These are phyloP conservation scores for Verruconis gallopava DNA, from an alignment of 2,329 filamentous ascomycete genomes.

Conservation along the genomic window DNA sequence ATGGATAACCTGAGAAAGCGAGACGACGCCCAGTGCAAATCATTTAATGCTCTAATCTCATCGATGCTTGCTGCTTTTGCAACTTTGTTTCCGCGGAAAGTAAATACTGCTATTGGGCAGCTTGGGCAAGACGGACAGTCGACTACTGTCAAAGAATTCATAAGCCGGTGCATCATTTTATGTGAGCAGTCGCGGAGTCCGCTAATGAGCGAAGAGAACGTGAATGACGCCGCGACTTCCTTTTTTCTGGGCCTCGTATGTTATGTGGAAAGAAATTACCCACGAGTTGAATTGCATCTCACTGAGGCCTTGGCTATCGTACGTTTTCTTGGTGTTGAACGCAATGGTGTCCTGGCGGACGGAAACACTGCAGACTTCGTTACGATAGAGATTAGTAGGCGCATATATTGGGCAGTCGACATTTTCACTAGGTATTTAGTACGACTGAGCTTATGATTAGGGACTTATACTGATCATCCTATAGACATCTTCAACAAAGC, in stretches of 20 bases:
- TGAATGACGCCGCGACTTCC: constrained; percentile 57
- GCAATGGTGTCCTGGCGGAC: constrained; percentile 27
- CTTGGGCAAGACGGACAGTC: constrained; percentile 53
- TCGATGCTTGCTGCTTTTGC: constrained; percentile 66
- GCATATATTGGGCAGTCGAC: constrained; percentile 60
- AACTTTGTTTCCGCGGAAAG: constrained; percentile 62
- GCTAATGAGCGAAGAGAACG: constrained; percentile 39
- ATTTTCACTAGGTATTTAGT: constrained; percentile 62
- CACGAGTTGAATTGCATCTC: constrained; percentile 43
- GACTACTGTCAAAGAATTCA: constrained; percentile 54
- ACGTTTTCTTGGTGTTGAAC: constrained; percentile 52
- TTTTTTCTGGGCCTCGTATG: constrained; percentile 62
- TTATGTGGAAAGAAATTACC: constrained; percentile 45
- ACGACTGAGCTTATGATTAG: too few relatives aligned
- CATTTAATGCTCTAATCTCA: constrained; percentile 57
- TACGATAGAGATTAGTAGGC: constrained; percentile 40
- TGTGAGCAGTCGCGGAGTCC: constrained; percentile 54
- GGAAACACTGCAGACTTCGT: constrained; percentile 28
- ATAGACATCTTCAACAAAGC: constrained; percentile 6
- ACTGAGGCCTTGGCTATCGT: constrained; percentile 59
- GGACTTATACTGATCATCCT: too few relatives aligned
- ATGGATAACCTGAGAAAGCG: constrained; percentile 53
- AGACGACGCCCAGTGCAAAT: constrained; percentile 51
- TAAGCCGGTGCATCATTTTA: constrained; percentile 57
- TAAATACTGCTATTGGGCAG: constrained; percentile 54